Evolutionary conservation across 106 monocot genomes (phyloP), one percentile per base, ranked within the genome.

Genomic region (Apostasia ramifera): DNA sequence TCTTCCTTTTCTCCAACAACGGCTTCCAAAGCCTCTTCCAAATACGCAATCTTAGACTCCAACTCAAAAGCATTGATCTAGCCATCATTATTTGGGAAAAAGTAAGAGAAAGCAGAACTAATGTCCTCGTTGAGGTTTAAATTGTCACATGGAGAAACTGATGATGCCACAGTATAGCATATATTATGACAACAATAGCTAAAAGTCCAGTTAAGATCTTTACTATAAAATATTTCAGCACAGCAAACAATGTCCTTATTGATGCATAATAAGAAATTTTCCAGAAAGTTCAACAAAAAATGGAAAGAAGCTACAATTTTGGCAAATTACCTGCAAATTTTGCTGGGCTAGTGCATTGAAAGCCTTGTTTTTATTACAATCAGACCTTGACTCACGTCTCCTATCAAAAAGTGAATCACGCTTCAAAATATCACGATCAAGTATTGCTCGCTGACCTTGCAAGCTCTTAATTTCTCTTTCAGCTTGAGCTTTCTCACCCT

Each of bases 401-500:
- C 48, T 83, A 72, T 83, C 83, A 78, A 66, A 55, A 2, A 73
- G 3, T 49, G 90, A 83, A 2, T 91, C 85, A 52, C 73, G 87
- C 53, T 81, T 98, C 75, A 59, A 57, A 11, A 87, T 81, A 74
- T 87, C 87, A 66, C 90, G 82, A 65, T 98, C 98, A 57, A 93
- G 77, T 72, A 85, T 59, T 74, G 75, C 61, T 58, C 66, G 87
- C 66, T 98, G 85, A 78, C 78, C 76, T 52, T 79, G 80, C 57
- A 98, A 78, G 38, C 58, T 78, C 66, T 93, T 93, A 61, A 90
- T 67, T 59, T 93, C 90, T 54, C 86, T 72, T 68, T 81, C 87
- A 26, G 80, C 79, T 3, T 93, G 87, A 37, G 75, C 85, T 82
- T 89, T 93, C 60, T 93, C 93, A 82, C 90, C 72, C 98, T 98